Evolutionary conservation across 106 monocot species (phyloP).

Genomic region (Platanthera guangdongensis): DNA sequence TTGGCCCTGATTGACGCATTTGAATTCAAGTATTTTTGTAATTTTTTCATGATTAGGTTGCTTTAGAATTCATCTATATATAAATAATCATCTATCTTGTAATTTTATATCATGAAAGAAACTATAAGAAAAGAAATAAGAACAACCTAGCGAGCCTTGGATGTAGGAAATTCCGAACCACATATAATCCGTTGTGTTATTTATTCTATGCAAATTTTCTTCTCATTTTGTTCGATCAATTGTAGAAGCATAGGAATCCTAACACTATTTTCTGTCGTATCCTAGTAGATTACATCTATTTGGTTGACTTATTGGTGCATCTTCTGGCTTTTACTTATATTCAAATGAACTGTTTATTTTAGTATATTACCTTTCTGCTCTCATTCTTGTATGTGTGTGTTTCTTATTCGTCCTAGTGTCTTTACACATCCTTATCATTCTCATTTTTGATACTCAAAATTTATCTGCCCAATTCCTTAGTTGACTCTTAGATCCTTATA

Average conservation of each 20-base stretch:
- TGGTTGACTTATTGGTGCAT: background rate
- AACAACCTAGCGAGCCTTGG: too few species aligned
- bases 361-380: too few species aligned
- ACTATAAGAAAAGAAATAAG: too few species aligned
- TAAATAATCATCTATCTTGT: too few species aligned
- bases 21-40: too few species aligned
- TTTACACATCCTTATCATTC: background rate
- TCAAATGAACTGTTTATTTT: background rate
- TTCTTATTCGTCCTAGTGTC: background rate
- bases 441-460: background rate
- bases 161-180: too few species aligned
- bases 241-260: background rate
- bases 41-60: too few species aligned
- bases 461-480: background rate
- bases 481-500: background rate
- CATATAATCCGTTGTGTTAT: too few species aligned
- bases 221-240: background rate
- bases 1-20: too few species aligned
- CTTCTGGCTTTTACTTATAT: background rate
- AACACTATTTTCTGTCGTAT: background rate
- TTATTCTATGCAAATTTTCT: background rate
- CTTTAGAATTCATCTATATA: too few species aligned
- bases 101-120: too few species aligned
- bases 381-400: too few species aligned
- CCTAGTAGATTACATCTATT: background rate